These are phyloP conservation scores for Sclerotinia borealis DNA, from an alignment of 2,329 filamentous ascomycete genomes.

Conservation along the genomic window DNA sequence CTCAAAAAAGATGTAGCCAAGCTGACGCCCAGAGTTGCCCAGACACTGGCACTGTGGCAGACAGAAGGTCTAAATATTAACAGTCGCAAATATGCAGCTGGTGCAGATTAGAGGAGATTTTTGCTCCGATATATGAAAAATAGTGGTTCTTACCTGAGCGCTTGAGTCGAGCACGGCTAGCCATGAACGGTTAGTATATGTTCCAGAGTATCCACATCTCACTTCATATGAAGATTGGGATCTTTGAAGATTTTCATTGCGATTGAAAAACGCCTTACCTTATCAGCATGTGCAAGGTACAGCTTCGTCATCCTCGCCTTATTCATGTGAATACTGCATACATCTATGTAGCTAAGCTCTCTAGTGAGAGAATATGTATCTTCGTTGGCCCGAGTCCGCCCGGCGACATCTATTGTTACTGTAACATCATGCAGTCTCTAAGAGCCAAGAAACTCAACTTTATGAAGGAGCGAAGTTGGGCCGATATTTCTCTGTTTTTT, in stretches of 20 bases:
- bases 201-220: background rate
- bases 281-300: background rate
- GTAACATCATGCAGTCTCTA: background rate
- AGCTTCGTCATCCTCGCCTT: background rate
- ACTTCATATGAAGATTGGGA: conserved; percentile 3
- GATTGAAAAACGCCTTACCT: background rate
- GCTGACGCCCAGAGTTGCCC: background rate
- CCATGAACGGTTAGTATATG: background rate
- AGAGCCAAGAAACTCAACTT: conserved; percentile 9
- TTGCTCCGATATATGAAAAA: background rate
- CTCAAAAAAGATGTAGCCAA: background rate
- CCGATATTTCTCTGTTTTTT: background rate
- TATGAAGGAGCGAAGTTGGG: background rate
- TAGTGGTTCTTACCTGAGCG: background rate
- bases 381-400: background rate
- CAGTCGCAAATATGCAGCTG: background rate
- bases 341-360: conserved; percentile 8
- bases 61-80: background rate
- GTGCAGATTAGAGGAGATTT: background rate
- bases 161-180: background rate
- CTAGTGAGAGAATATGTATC: conserved; percentile 5
- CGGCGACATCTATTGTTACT: background rate
- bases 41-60: no score
- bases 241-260: conserved; percentile 5
- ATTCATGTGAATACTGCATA: background rate